Base-by-base conservation (phyloP, 495 filamentous ascomycete species). In the Neurospora sp. region DNA sequence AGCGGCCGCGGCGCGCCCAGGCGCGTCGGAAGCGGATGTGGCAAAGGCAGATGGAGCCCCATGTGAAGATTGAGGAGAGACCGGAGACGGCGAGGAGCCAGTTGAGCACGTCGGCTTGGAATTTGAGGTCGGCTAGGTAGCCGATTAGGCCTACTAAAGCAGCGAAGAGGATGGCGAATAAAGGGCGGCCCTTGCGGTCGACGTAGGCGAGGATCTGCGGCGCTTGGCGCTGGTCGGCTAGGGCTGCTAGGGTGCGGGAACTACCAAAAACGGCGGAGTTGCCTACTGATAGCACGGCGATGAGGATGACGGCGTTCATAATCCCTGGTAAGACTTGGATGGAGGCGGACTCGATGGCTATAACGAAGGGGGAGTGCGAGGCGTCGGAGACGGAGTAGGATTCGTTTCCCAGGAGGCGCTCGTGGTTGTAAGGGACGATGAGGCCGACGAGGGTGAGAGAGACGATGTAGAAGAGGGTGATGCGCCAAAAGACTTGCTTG, bases 401-500 rank as follows among this genome's bases (percentile, higher is more conserved):
- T 6, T 17, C 11, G 10, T 82, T 86, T n/a, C 77, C 84, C 1
- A 94, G 80, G 0, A 97, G 89, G 17, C 83, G 82, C 0, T 76
- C 43, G 71, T 96, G 86, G 75, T 85, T 83, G 79, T 92, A 94
- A 0, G 90, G 90, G 7, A 97, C 92, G 6, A 94, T 83, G 3
- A 94, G 83, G 15, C 93, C 93, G 71, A 96, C 87, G 0, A 95
- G 79, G 28, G 87, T 88, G 4, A 95, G 86, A 4, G 91, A 90
- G 70, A 93, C 89, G 38, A 95, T 83, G 81, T 96, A 96, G 82
- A 96, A 95, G 75, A 97, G 86, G 19, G 89, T 89, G 81, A 97
- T 97, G 78, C 94, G 91, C 94, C 94, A 97, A 82, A 97, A 97
- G 42, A 97, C 94, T 81, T 97, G 94, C 80, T 96, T 96, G 77